Conservation (phyloP, 352 stramenopile species). For the Phytophthora brassicae region DNA sequence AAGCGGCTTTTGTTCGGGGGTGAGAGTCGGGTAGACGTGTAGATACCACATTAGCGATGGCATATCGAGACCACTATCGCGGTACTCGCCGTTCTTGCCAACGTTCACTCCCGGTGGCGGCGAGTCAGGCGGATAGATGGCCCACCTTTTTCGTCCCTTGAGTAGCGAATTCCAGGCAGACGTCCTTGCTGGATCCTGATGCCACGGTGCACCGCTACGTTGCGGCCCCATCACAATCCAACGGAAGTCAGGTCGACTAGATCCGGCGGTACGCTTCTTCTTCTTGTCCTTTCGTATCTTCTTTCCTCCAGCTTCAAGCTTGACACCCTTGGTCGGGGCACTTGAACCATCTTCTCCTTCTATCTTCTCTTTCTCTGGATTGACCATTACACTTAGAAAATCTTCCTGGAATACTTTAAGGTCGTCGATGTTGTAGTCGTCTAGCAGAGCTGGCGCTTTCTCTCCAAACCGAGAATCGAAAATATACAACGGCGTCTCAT, state of each 20-base stretch:
- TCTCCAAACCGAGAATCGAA: conserved; percentile 85
- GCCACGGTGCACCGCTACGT: conserved; percentile 91
- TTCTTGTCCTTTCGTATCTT: conserved; percentile 45
- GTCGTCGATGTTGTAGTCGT: conserved; percentile 64
- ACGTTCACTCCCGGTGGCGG: conserved; percentile 68
- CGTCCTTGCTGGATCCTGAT: conserved; percentile 94
- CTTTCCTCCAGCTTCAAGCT: conserved; percentile 37
- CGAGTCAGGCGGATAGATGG: conserved; percentile 92
- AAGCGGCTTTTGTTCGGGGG: conserved; percentile 67
- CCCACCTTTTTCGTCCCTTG: conserved; percentile 94
- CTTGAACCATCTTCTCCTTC: conserved; percentile 14
- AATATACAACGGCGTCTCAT: conserved; percentile 89
- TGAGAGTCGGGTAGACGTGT: conserved; percentile 81
- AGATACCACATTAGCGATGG: conserved; percentile 86
- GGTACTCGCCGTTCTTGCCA: conserved; percentile 50
- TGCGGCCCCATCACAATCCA: conserved; percentile 86
- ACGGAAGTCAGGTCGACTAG: conserved; percentile 66
- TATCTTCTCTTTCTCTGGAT: conserved; percentile 25
- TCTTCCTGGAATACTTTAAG: conserved; percentile 81
- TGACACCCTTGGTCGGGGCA: conserved; percentile 22
- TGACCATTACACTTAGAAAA: conserved; percentile 48
- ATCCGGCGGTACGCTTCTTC: conserved; percentile 30
- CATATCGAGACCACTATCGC: conserved; percentile 71
- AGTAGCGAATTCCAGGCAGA: conserved; percentile 96
- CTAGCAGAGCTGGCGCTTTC: conserved; percentile 71